Conservation (phyloP, 2,329 filamentous ascomycete species). For the Simplicillium aogashimaense region DNA sequence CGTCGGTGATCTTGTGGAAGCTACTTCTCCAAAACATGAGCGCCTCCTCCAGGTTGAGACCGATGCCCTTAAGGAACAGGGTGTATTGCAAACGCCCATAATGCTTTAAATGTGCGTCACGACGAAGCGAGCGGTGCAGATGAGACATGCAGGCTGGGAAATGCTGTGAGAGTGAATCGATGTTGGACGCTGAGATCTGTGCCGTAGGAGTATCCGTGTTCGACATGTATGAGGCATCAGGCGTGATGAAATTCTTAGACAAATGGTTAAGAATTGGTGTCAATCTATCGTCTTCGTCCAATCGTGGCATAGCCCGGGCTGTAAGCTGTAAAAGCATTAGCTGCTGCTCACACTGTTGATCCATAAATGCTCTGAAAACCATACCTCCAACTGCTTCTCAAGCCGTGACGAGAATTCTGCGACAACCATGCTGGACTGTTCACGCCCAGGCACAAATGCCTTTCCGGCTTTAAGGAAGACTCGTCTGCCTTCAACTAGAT, state of each 20-base stretch:
- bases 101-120: slow-evolving; percentile 87
- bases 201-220: slow-evolving; percentile 54
- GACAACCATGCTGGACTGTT: slow-evolving; percentile 82
- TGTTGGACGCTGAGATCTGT: slow-evolving; percentile 65
- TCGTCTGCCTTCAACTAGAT: slow-evolving; percentile 70
- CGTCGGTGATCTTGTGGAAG: slow-evolving; percentile 83
- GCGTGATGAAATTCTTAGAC: slow-evolving; percentile 92
- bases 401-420: slow-evolving; percentile 74
- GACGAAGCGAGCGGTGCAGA: slow-evolving; percentile 74
- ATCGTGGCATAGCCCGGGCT: slow-evolving; percentile 76
- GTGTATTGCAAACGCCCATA: slow-evolving; percentile 90
- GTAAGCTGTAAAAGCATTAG: slow-evolving; percentile 50
- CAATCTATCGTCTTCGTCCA: slow-evolving; percentile 93
- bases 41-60: slow-evolving; percentile 82
- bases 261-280: slow-evolving; percentile 61
- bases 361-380: slow-evolving; percentile 10
- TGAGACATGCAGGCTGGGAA: slow-evolving; percentile 94
- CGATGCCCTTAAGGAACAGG: slow-evolving; percentile 93
- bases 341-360: neutral
- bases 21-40: slow-evolving; percentile 82
- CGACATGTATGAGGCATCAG: slow-evolving; percentile 67
- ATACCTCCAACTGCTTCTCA: slow-evolving; percentile 73
- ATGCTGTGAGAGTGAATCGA: slow-evolving; percentile 70
- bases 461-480: slow-evolving; percentile 73
- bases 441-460: slow-evolving; percentile 80